phyloP scores from a whole-genome alignment of 805 yeast genomes.

The Myxozyma udenii region DNA sequence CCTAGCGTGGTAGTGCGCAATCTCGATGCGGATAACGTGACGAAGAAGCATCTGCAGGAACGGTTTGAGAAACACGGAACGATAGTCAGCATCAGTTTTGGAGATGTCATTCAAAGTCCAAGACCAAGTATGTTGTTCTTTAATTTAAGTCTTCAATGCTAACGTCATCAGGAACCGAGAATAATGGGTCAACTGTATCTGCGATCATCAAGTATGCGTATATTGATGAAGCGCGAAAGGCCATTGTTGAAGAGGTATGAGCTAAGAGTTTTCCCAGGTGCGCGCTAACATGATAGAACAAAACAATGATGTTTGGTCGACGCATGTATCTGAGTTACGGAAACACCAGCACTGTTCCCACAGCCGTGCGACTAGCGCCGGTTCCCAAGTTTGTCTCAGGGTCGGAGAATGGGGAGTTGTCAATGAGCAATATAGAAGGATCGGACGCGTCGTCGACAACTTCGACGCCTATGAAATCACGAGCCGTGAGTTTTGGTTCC shows the following conservation, averaged over 20 bases:
- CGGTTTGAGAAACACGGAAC: constrained; percentile 69
- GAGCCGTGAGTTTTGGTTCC: no score
- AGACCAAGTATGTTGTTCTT: no score
- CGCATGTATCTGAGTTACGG: constrained; percentile 26
- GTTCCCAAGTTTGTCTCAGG: constrained; percentile 17
- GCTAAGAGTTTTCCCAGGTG: background rate
- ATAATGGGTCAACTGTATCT: background rate
- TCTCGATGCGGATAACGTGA: constrained; percentile 49
- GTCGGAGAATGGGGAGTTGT: background rate
- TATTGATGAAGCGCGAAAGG: constrained; percentile 25
- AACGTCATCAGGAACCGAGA: background rate
- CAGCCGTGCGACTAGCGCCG: constrained; percentile 26
- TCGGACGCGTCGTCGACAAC: background rate
- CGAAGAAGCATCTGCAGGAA: constrained; percentile 51
- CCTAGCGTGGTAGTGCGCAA: constrained; percentile 74
- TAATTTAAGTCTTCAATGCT: background rate
- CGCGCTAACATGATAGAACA: constrained; percentile 11
- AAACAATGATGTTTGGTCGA: constrained; percentile 20
- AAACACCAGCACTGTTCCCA: constrained; percentile 18
- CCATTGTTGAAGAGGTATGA: constrained; percentile 22
- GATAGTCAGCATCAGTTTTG: constrained; percentile 43
- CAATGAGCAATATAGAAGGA: background rate
- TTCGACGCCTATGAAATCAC: background rate
- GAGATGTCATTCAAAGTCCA: background rate
- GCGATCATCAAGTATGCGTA: constrained; percentile 14